Conservation (phyloP, 768 basidiomycete species). For the Cystoderma amianthinum region DNA sequence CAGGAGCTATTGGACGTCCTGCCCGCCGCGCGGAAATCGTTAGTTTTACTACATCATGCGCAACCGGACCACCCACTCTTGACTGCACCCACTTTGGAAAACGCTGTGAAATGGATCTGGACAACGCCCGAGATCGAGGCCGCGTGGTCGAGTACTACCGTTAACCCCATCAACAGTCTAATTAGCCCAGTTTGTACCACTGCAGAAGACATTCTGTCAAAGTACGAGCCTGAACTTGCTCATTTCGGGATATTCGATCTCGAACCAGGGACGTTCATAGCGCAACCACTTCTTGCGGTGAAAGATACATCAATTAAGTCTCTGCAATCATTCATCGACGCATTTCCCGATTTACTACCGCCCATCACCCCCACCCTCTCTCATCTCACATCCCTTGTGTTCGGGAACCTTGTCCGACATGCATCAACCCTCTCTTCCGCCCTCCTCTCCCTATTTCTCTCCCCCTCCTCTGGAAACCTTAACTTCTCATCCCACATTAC, state of each 20-base stretch:
- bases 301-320: constrained; percentile 16
- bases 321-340: constrained; percentile 42
- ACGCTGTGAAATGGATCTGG: constrained; percentile 58
- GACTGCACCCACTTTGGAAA: constrained; percentile 13
- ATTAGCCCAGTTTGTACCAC: neutral
- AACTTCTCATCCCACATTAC: constrained; percentile 61
- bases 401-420: constrained; percentile 54
- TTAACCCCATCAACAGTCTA: neutral
- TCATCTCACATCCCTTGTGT: constrained; percentile 55
- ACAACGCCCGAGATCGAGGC: constrained; percentile 41
- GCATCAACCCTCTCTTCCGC: constrained; percentile 59
- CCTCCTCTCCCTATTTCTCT: constrained; percentile 61
- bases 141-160: constrained; percentile 27
- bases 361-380: constrained; percentile 56
- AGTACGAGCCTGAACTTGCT: constrained; percentile 27
- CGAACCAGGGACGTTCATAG: constrained; percentile 46
- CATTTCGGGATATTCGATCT: constrained; percentile 57
- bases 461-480: constrained; percentile 48
- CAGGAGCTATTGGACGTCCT: constrained; percentile 41
- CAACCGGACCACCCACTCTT: constrained; percentile 59
- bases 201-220: neutral
- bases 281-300: constrained; percentile 15
- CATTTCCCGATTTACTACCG: constrained; percentile 57
- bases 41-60: constrained; percentile 57
- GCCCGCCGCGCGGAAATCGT: constrained; percentile 61